Evolutionary conservation across 768 basidiomycete species (phyloP).

Genomic region (Boletus reticulatus): DNA sequence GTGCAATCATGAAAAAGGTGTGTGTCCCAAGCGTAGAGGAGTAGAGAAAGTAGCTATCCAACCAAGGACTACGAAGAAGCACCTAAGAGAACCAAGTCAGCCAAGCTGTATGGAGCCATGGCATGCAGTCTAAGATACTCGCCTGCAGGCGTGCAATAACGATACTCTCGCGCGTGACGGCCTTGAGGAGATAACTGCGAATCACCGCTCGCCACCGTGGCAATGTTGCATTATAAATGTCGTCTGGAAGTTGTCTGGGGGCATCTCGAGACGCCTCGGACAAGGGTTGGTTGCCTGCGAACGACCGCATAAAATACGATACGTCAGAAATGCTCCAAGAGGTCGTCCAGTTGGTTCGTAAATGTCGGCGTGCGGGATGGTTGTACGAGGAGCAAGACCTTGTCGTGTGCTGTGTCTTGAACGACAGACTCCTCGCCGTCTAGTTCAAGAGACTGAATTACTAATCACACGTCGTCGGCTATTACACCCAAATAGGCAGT

Average conservation of each 20-base stretch:
- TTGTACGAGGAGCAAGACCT: not conserved
- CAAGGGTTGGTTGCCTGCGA: not conserved
- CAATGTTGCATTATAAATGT: conserved; percentile 64
- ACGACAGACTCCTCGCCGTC: no score
- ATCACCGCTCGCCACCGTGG: conserved; percentile 64
- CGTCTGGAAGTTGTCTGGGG: conserved; percentile 27
- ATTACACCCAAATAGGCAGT: no score
- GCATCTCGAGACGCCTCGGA: not conserved
- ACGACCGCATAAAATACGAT: not conserved
- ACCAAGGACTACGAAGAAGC: conserved; percentile 56
- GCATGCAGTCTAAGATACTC: conserved; percentile 16
- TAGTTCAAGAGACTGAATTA: no score
- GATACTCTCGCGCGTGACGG: conserved; percentile 57
- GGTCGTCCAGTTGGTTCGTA: not conserved
- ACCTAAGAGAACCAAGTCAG: conserved; percentile 35
- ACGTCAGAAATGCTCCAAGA: not conserved
- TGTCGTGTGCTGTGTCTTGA: not conserved
- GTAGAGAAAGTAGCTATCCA: conserved; percentile 83
- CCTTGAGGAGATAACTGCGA: conserved; percentile 50
- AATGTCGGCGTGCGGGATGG: not conserved
- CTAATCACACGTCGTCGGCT: no score
- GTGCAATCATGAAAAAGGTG: conserved; percentile 89
- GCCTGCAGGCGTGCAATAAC: conserved; percentile 71
- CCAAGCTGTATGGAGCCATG: not conserved
- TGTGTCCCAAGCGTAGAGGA: conserved; percentile 80